phyloP scores from a whole-genome alignment of 164 flowering plant species.

The Magnolia kwangsiensis region DNA sequence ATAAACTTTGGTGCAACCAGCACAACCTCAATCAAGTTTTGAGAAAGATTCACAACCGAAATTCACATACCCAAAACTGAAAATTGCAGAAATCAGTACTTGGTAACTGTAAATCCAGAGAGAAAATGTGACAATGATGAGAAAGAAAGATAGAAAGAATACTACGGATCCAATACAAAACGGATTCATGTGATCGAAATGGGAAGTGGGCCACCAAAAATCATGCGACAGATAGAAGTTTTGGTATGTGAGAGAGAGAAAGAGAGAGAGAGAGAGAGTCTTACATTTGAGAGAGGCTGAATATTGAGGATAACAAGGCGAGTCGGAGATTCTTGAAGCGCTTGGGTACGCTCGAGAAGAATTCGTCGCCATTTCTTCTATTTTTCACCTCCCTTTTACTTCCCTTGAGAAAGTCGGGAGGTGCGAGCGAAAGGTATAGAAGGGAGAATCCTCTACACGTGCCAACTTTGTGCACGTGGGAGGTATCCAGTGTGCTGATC shows the following conservation, averaged over 20 bases:
- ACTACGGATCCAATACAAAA: no score
- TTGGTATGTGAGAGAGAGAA: background rate
- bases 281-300: constrained; percentile 38
- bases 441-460: no score
- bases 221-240: background rate
- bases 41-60: no score
- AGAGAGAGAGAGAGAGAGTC: background rate
- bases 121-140: no score
- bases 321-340: constrained; percentile 27
- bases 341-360: constrained; percentile 26
- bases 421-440: background rate
- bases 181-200: no score
- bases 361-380: background rate
- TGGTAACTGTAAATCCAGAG: no score
- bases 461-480: background rate
- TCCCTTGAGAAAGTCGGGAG: background rate
- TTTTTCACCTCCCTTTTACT: background rate
- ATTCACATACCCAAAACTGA: no score
- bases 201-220: background rate
- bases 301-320: constrained; percentile 31
- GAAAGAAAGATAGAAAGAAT: no score
- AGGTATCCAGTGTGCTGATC: background rate
- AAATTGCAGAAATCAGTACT: no score
- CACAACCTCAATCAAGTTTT: no score
- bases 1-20: no score